Base-by-base conservation (phyloP, 768 basidiomycete genomes). In the Tremella mesenterica region DNA sequence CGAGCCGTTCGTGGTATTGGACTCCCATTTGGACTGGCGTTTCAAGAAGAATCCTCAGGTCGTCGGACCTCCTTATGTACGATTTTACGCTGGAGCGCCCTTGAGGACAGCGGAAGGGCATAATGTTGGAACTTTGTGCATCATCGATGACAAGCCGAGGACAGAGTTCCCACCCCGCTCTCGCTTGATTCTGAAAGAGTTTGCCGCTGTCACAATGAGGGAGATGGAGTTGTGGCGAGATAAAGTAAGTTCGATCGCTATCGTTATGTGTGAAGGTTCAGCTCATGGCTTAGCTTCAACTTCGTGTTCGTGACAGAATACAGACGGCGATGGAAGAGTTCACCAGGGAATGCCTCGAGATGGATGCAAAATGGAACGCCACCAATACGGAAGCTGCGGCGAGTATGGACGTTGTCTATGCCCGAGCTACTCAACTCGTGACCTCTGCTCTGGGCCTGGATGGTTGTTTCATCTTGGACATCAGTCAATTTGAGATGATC, bases 301-400 rank as follows among this genome's bases (percentile, higher is more conserved):
- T 93, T 14, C 80, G 88, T 30, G 85, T 92, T 60, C 81, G 91
- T 43, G 91, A 92, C 63, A 83, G 84, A 41, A 93, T 95, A 27
- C 92, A 96, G 64, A 88, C 77, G 55, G 93, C 92, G 82, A 93
- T 96, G 91, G 91, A 96, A 70, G 82, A 87, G 59, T 95, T 96
- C 69, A 92, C 87, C 48, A 82, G 92, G 20, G 91, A 96, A 72
- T 92, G 88, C 64, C 79, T 96, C 23, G 91, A 93, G 70, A 86
- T 91, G 59, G 89, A 93, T 70, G 80, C 78, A 31, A 80, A 82
- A 50, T 56, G 75, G 60, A 72, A 78, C 50, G 74, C 77, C 48
- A 56, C 74, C 31, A 62, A 63, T 30, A 70, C 48, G 69, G 65
- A 59, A 56, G 56, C 66, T 16, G 73, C 60, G 56, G 72, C 71